Evolutionary conservation across 1,284 basidiomycete species (phyloP), one percentile per base, ranked within the genome.

Genomic region (Sporisorium scitamineum): DNA sequence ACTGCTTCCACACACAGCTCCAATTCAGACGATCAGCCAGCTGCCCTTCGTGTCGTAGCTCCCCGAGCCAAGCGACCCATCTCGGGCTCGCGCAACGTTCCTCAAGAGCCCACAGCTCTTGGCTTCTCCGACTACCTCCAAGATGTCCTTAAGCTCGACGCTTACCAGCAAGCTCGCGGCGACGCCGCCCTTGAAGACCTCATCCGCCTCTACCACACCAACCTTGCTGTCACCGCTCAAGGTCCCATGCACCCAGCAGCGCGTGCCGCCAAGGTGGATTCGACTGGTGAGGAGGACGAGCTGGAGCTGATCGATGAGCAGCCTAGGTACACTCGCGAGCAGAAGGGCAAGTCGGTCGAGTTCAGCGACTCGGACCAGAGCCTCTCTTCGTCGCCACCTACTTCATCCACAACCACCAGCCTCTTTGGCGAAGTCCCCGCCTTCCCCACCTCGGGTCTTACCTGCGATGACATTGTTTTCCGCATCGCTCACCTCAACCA

Each of bases 311-410:
- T 72, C 26, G 39, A 73, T 13, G 70, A 73, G n/a, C 37, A 64
- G 54, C 70, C 70, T 16, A 37, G 70, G 32, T 73, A 73, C 57
- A 66, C 64, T 27, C 64, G 64, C 11, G 64, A 60, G 32, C 31
- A 73, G 45, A 73, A 73, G 53, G 70, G 64, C 53, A 73, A 73
- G 57, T 67, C 70, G 29, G 54, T 67, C 56, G 70, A 67, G 29
- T 63, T 58, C 7, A 44, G 50, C 59, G 54, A 63, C 41, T 67
- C 64, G 10, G 61, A 70, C 3, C 22, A 47, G n/a, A 50, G 39
- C 29, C 32, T 54, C 18, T 64, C 68, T 7, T 54, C 53, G 0
- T 56, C 67, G 22, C 60, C 66, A 1, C 37, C 47, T 14, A 32
- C 26, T 6, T 67, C 55, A 0, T 73, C 64, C 9, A 47, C 45